These are phyloP conservation scores for Adansonia madagascariensis DNA, from an alignment of 441 rosid genomes.

Conservation along the genomic window DNA sequence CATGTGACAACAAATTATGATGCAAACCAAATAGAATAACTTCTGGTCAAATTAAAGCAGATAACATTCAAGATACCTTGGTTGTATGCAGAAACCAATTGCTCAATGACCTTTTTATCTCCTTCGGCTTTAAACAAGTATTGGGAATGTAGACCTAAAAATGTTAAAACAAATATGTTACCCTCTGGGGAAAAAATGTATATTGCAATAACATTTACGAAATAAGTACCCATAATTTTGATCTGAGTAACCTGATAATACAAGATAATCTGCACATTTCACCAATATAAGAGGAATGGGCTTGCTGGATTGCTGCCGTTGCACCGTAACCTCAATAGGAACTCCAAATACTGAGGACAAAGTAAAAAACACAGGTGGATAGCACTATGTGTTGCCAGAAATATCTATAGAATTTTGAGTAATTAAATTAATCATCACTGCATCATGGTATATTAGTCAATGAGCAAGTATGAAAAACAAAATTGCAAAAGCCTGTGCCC, in stretches of 20 bases:
- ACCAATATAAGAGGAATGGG: constrained; percentile 70
- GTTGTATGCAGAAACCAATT: constrained; percentile 72
- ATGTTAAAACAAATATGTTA: constrained; percentile 12
- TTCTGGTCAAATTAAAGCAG: constrained; percentile 10
- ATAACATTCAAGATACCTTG: constrained; percentile 51
- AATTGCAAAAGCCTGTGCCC: no score
- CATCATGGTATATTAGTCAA: no score
- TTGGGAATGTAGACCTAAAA: constrained; percentile 65
- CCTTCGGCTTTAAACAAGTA: constrained; percentile 81
- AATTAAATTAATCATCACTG: no score
- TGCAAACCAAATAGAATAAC: constrained; percentile 9
- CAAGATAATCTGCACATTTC: constrained; percentile 80
- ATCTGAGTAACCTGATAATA: constrained; percentile 61
- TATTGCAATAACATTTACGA: constrained; percentile 10
- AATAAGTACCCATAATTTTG: constrained; percentile 13
- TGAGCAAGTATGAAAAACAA: no score
- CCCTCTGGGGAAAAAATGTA: background rate
- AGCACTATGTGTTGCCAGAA: constrained; percentile 14
- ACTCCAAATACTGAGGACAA: constrained; percentile 75
- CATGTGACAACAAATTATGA: constrained; percentile 20
- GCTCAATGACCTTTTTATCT: constrained; percentile 68
- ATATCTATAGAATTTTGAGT: no score
- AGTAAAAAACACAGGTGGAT: constrained; percentile 5
- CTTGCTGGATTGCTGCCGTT: constrained; percentile 66
- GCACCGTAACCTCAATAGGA: constrained; percentile 72